phyloP scores from a whole-genome alignment of 805 yeast genomes.

The Saccharomycopsis sp. region DNA sequence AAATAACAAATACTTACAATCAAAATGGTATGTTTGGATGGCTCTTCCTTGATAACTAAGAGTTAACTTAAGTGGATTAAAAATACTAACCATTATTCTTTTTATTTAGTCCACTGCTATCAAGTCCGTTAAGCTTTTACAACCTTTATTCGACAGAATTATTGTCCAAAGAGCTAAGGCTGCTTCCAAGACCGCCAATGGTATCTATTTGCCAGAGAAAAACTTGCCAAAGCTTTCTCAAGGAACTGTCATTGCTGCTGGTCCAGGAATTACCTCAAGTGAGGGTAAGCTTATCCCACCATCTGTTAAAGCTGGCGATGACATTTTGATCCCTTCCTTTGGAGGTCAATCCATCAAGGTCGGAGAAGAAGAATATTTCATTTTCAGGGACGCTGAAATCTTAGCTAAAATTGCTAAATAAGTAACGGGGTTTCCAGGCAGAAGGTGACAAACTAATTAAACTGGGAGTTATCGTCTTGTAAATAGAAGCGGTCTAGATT shows the following conservation, averaged over 20 bases:
- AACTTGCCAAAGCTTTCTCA: conserved; percentile 90
- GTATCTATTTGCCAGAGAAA: conserved; percentile 91
- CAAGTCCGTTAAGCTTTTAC: conserved; percentile 79
- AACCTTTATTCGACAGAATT: conserved; percentile 93
- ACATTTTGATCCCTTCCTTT: conserved; percentile 87
- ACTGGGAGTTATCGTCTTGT: background rate
- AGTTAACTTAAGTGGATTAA: background rate
- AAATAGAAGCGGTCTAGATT: background rate
- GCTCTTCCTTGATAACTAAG: too few species aligned
- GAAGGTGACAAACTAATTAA: background rate
- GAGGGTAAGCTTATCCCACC: conserved; percentile 70
- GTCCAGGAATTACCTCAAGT: conserved; percentile 81
- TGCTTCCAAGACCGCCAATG: conserved; percentile 84
- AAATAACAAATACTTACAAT: background rate
- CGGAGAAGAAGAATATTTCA: conserved; percentile 69
- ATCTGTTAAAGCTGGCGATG: conserved; percentile 83
- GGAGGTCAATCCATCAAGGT: conserved; percentile 90
- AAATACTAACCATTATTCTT: background rate
- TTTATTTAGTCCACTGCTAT: conserved; percentile 57
- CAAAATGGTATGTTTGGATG: background rate
- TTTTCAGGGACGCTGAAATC: conserved; percentile 91
- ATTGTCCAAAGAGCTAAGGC: conserved; percentile 93
- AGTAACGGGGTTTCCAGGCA: conserved; percentile 7
- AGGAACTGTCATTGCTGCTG: conserved; percentile 89
- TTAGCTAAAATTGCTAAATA: conserved; percentile 76